phyloP scores from a whole-genome alignment of 441 rosid species.

The Viola pubescens region DNA sequence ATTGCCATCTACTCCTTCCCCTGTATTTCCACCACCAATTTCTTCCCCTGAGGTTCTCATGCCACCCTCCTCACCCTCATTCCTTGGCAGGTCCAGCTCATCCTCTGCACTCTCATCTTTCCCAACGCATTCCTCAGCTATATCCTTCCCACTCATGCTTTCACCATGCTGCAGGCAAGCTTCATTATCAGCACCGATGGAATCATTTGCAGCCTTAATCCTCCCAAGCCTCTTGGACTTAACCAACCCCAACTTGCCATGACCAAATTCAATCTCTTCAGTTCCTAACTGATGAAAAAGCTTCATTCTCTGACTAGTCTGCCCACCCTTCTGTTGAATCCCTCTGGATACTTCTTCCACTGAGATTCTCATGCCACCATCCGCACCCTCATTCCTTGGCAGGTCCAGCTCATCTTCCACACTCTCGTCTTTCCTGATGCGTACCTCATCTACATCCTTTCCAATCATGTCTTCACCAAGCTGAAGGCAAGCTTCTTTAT shows the following conservation, averaged over 20 bases:
- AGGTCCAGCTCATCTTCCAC: conserved; percentile 24
- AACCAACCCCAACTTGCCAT: conserved; percentile 19
- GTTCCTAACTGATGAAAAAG: neutral
- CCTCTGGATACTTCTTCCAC: conserved; percentile 14
- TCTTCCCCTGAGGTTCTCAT: neutral
- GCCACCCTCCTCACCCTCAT: conserved; percentile 15
- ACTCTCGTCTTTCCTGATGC: conserved; percentile 28
- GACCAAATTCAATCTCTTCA: neutral
- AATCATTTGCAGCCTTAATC: conserved; percentile 29
- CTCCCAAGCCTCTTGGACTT: conserved; percentile 27
- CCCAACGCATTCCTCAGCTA: conserved; percentile 26
- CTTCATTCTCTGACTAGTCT: conserved; percentile 11
- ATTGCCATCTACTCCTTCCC: conserved; percentile 23
- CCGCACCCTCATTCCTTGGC: conserved; percentile 18
- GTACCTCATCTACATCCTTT: conserved; percentile 21
- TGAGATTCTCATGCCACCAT: neutral
- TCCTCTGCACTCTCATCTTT: conserved; percentile 30
- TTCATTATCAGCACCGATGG: conserved; percentile 23
- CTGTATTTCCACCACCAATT: conserved; percentile 21
- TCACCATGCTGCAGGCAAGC: conserved; percentile 5
- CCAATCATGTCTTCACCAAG: conserved; percentile 8
- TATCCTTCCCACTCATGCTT: conserved; percentile 11
- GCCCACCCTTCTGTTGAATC: neutral
- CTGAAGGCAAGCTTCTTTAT: conserved; percentile 16
- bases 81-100: conserved; percentile 15